A percentile compares a stretch with the other conserved stretches of the same genome.
Conservation (phyloP, 306 rosid species). For the Geum urbanum region DNA sequence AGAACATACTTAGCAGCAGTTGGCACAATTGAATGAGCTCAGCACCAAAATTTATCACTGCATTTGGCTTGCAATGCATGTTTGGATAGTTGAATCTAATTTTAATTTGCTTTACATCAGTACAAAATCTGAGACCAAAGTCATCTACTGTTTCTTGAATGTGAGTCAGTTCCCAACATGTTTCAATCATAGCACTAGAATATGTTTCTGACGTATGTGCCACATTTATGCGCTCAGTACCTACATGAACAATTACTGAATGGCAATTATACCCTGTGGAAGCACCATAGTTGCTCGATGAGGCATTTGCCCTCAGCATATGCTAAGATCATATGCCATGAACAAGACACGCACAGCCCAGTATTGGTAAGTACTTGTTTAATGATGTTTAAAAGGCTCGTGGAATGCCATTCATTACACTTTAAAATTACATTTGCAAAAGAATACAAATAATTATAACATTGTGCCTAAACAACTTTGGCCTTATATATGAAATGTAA, state of each 20-base stretch:
- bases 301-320: constrained; percentile 67
- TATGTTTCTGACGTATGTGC: background rate
- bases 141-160: background rate
- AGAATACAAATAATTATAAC: no score
- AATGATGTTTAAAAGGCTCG: background rate
- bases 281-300: constrained; percentile 72
- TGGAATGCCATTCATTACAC: background rate
- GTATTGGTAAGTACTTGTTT: constrained; percentile 43
- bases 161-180: background rate
- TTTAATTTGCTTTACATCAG: no score
- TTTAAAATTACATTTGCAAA: no score
- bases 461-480: background rate
- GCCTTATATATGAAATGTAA: background rate
- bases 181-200: background rate
- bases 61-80: no score
- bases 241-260: constrained; percentile 30
- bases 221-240: constrained; percentile 7
- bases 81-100: no score
- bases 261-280: constrained; percentile 77
- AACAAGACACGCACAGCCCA: constrained; percentile 40
- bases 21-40: no score
- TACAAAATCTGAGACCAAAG: background rate
- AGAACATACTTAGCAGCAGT: no score
- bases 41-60: no score
- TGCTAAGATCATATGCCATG: constrained; percentile 36